phyloP scores from a whole-genome alignment of 805 yeast species.

The Saccharomyces cerevisiae region DNA sequence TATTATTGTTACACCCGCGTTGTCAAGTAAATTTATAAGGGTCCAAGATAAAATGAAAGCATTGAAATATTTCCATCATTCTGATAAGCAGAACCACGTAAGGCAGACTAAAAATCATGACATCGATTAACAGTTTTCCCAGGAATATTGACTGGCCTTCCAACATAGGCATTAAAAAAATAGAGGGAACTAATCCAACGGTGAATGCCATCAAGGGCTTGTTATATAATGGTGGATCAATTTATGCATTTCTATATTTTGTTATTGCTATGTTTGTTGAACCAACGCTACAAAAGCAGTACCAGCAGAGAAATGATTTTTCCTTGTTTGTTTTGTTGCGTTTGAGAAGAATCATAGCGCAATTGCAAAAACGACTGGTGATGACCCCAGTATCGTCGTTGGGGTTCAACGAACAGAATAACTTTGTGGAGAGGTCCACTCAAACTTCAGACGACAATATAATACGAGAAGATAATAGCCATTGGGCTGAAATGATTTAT shows the following conservation, averaged over 20 bases:
- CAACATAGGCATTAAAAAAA: conserved; percentile 5
- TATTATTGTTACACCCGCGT: neutral
- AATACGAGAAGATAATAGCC: conserved; percentile 8
- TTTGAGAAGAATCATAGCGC: conserved; percentile 20
- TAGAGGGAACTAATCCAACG: conserved; percentile 17
- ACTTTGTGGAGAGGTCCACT: conserved; percentile 25
- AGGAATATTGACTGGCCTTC: neutral
- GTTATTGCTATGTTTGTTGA: conserved; percentile 21
- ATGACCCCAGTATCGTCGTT: conserved; percentile 36
- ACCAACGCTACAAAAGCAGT: conserved; percentile 35
- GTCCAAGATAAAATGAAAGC: neutral
- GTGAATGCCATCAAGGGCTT: conserved; percentile 16
- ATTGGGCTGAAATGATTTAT: conserved; percentile 14
- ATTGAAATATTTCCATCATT: neutral
- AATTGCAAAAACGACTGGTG: conserved; percentile 21
- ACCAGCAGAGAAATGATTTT: conserved; percentile 34
- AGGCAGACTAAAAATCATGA: neutral
- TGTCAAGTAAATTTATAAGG: neutral
- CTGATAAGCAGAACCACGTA: neutral
- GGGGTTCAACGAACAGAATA: conserved; percentile 33
- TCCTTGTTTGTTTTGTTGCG: conserved; percentile 23
- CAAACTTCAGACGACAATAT: conserved; percentile 16
- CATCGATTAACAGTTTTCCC: neutral
- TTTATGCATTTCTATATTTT: conserved; percentile 11
- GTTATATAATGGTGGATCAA: conserved; percentile 25